Evolutionary conservation across 257 asterid genomes (phyloP).

Genomic region (Cordia subcordata): DNA sequence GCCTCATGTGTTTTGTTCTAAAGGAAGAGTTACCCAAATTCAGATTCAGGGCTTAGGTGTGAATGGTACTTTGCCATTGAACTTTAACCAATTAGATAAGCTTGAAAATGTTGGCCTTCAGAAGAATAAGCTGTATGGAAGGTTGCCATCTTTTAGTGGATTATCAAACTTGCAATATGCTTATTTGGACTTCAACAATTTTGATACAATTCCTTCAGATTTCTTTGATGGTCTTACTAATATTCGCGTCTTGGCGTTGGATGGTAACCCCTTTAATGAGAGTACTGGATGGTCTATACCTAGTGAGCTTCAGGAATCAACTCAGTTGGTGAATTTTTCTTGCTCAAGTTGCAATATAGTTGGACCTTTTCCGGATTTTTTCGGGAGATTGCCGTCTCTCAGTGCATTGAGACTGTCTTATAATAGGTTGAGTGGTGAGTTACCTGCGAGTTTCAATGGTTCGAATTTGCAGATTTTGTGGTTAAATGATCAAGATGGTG

Average conservation of each 20-base stretch:
- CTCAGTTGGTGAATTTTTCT: conserved; percentile 69
- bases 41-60: conserved; percentile 68
- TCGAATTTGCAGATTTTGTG: conserved; percentile 65
- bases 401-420: conserved; percentile 41
- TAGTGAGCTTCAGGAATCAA: conserved; percentile 39
- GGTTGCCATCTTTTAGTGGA: conserved; percentile 62
- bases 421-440: conserved; percentile 44
- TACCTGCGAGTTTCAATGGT: conserved; percentile 46
- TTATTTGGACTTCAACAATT: conserved; percentile 52
- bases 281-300: conserved; percentile 70
- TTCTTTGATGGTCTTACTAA: conserved; percentile 60
- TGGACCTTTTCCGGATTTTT: conserved; percentile 67
- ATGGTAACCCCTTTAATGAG: conserved; percentile 58
- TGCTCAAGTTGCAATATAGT: conserved; percentile 55
- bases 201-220: conserved; percentile 60
- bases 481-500: conserved; percentile 68
- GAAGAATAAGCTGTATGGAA: conserved; percentile 52
- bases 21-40: conserved; percentile 73
- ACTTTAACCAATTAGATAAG: conserved; percentile 49
- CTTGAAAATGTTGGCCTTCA: conserved; percentile 71
- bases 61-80: conserved; percentile 64
- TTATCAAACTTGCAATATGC: conserved; percentile 59
- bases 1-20: conserved; percentile 66
- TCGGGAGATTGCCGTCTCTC: conserved; percentile 61
- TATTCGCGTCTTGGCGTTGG: conserved; percentile 59